Evolutionary conservation across 2,329 filamentous ascomycete species (phyloP).

Genomic region (Rasamsonia emersonii): DNA sequence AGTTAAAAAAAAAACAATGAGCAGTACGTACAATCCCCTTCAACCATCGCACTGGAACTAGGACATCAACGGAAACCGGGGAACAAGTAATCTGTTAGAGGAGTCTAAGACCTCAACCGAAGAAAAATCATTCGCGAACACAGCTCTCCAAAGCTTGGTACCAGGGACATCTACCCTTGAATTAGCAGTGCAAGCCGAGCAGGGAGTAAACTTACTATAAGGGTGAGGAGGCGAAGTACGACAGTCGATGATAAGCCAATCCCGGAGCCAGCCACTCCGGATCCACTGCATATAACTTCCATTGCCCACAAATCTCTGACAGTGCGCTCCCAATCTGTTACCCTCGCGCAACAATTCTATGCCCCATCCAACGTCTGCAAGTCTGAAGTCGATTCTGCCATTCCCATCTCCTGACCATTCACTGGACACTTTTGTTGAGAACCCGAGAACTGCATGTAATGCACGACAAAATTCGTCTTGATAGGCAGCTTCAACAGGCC

Average conservation of each 20-base stretch:
- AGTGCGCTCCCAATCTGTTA: slow-evolving; percentile 9
- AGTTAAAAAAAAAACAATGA: not conserved
- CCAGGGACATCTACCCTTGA: slow-evolving; percentile 5
- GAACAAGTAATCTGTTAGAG: slow-evolving; percentile 1
- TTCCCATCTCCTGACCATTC: slow-evolving; percentile 9
- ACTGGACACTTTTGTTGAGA: slow-evolving; percentile 6
- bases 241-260: slow-evolving; percentile 14
- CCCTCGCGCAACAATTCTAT: slow-evolving; percentile 14
- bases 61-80: slow-evolving; percentile 3
- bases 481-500: slow-evolving; percentile 8
- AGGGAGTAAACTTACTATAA: slow-evolving; percentile 1
- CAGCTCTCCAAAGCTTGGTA: slow-evolving; percentile 9
- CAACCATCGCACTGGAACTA: slow-evolving; percentile 3
- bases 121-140: slow-evolving; percentile 7
- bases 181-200: slow-evolving; percentile 2
- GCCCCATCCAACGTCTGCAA: slow-evolving; percentile 10
- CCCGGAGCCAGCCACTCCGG: slow-evolving; percentile 7
- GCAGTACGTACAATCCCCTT: slow-evolving; percentile 1
- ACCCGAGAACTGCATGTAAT: slow-evolving; percentile 6
- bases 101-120: slow-evolving; percentile 6
- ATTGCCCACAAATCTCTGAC: slow-evolving; percentile 7
- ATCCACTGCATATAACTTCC: slow-evolving; percentile 11
- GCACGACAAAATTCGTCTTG: slow-evolving; percentile 11
- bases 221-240: slow-evolving; percentile 6
- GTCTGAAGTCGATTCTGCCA: slow-evolving; percentile 11